Evolutionary conservation across 1,139 yeast species (phyloP).

Genomic region (Diutina catenulata): DNA sequence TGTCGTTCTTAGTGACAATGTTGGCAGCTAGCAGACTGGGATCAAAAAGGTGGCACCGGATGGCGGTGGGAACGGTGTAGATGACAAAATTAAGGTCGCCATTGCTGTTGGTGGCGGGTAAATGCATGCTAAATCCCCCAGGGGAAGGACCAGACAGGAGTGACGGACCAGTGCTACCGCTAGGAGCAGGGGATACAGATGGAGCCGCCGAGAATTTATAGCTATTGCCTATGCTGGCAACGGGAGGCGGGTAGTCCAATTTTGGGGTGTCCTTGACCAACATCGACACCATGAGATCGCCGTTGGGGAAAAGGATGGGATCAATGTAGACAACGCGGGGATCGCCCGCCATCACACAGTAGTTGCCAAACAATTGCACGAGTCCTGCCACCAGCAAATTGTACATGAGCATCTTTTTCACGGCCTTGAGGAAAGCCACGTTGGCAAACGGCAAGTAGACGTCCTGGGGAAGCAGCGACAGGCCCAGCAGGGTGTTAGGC

Average conservation of each 20-base stretch:
- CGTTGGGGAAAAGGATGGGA: conserved; percentile 40
- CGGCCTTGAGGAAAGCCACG: conserved; percentile 49
- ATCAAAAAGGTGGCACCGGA: conserved; percentile 50
- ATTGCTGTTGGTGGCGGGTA: too few species aligned
- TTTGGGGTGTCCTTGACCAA: background rate
- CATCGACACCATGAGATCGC: conserved; percentile 31
- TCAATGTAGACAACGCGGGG: conserved; percentile 34
- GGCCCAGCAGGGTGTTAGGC: conserved; percentile 9
- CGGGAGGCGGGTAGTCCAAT: too few species aligned
- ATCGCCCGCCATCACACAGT: conserved; percentile 19
- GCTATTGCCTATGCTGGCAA: too few species aligned
- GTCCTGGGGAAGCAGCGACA: too few species aligned
- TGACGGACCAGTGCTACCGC: too few species aligned
- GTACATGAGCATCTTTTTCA: conserved; percentile 41
- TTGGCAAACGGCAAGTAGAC: conserved; percentile 28
- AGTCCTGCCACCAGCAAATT: conserved; percentile 29
- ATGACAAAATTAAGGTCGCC: conserved; percentile 26
- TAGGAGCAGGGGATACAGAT: too few species aligned
- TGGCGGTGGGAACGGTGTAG: conserved; percentile 67
- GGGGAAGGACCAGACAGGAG: too few species aligned
- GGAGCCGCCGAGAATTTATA: background rate
- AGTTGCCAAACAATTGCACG: conserved; percentile 44
- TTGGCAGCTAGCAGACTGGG: conserved; percentile 11
- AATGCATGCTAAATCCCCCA: too few species aligned
- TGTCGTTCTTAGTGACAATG: conserved; percentile 13